Evolutionary conservation across 106 monocot species (phyloP), one percentile per base, ranked within the genome.

Genomic region (Dendrobium nobile): DNA sequence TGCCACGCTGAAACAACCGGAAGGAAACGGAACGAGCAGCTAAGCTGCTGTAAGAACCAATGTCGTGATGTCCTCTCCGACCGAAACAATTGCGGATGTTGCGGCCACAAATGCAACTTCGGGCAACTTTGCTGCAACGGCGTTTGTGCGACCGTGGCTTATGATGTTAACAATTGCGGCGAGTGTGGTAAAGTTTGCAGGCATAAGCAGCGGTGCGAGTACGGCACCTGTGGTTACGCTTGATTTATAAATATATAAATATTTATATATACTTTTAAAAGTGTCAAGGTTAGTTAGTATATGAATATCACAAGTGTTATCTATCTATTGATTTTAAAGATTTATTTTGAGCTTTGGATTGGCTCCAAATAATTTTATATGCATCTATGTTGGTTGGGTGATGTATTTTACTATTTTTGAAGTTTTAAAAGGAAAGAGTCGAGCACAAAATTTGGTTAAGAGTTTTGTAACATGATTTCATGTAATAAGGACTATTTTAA

Each of bases 91-190:
- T 91, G 93, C 82, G 91, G 93, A 4, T 28, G 19, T 4, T 93
- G 93, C 81, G 87, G 89, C 18, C 67, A 26, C 47, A 75, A 44
- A 58, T 93, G 93, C 79, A 42, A 78, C 26, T 93, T 89, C 82
- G 93, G 93, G 44, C 82, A 87, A 80, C 83, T 93, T 28, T 93
- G 93, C 82, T 93, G 93, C 82, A 64, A 72, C 17, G 84, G 89
- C 13, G n/a, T 18, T 0, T 93, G 93, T 85, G 87, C 85, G 0
- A 72, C 59, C 1, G 87, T 89, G 26, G 87, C 88, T 15, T 85
- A 89, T 70, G 88, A 93, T 64, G 85, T 59, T 17, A 47, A 59
- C 45, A 93, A 93, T 84, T 93, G 93, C 77, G 90, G 93, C 54
- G 72, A 75, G 77, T 93, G 93, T 70, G 85, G 87, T 7, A 37